phyloP scores from a whole-genome alignment of 495 filamentous ascomycete genomes.

The Penicillium subrubescens region DNA sequence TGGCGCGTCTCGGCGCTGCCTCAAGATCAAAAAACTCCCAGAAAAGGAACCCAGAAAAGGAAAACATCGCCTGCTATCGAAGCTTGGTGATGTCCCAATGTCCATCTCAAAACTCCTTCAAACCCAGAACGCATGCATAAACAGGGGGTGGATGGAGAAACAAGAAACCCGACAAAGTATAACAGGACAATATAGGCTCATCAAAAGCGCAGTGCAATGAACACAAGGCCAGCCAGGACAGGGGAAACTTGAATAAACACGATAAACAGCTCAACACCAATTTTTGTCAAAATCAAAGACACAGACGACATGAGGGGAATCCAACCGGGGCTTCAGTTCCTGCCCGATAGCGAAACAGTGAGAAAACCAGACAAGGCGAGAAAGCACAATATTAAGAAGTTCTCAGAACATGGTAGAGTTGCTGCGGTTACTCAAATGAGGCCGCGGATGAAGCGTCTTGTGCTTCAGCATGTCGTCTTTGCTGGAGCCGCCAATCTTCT shows the following conservation, averaged over 20 bases:
- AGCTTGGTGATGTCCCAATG: constrained; percentile 21
- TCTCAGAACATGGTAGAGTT: constrained; percentile 48
- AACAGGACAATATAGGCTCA: constrained; percentile 9
- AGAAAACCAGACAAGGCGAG: not conserved
- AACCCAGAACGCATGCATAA: constrained; percentile 23
- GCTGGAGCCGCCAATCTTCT: constrained; percentile 72
- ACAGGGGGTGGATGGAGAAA: constrained; percentile 12
- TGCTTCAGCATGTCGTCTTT: constrained; percentile 36
- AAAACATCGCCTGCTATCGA: constrained; percentile 25
- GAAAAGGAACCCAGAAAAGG: too few species aligned
- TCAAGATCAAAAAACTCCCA: constrained; percentile 37
- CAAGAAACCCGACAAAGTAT: constrained; percentile 11
- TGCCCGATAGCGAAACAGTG: constrained; percentile 1
- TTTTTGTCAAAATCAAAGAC: constrained; percentile 1
- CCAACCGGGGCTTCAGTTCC: not conserved
- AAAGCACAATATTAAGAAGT: not conserved
- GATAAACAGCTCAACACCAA: not conserved
- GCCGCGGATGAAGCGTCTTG: constrained; percentile 36
- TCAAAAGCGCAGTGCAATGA: not conserved
- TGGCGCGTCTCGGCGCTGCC: constrained; percentile 22
- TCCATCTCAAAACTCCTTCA: constrained; percentile 22
- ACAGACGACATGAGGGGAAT: not conserved
- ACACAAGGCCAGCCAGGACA: not conserved
- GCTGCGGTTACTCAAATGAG: constrained; percentile 43
- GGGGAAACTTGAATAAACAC: not conserved